Percentiles rank a stretch among this genome's conserved stretches.
phyloP scores from a whole-genome alignment of 441 rosid genomes.

The Erodium chrysanthum region DNA sequence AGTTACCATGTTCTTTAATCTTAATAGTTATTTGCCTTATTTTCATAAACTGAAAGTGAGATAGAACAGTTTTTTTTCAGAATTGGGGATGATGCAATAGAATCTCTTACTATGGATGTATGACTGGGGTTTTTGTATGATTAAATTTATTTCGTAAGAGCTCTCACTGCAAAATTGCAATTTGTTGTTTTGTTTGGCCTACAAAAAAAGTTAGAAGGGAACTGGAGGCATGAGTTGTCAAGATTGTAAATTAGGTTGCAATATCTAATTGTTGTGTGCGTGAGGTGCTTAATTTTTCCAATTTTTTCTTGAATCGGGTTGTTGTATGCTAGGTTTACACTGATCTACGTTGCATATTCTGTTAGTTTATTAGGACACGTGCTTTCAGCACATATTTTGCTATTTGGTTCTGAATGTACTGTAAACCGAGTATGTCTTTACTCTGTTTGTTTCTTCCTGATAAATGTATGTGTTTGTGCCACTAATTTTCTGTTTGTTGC shows the following conservation, averaged over 20 bases:
- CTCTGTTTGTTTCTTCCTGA: background rate
- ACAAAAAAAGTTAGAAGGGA: background rate
- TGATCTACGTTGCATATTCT: background rate
- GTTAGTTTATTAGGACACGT: background rate
- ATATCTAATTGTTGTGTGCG: background rate
- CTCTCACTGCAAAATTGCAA: background rate
- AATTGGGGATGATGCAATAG: background rate
- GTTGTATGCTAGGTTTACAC: background rate
- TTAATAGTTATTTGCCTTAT: slow-evolving; percentile 10
- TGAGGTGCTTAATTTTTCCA: background rate
- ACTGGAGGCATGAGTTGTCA: background rate
- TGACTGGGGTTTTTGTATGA: background rate
- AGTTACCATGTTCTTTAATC: slow-evolving; percentile 10
- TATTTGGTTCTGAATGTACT: background rate
- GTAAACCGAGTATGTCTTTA: background rate
- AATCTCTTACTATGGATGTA: background rate
- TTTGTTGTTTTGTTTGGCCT: background rate
- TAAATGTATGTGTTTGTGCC: background rate
- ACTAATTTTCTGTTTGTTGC: slow-evolving; percentile 2
- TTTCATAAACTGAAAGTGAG: slow-evolving; percentile 1
- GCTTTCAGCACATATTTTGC: background rate
- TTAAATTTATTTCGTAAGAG: background rate
- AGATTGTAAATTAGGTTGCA: background rate
- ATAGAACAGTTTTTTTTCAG: background rate
- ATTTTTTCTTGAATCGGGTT: background rate